Base-by-base conservation (phyloP, 1,284 basidiomycete genomes). In the Clitocybe nebularis region DNA sequence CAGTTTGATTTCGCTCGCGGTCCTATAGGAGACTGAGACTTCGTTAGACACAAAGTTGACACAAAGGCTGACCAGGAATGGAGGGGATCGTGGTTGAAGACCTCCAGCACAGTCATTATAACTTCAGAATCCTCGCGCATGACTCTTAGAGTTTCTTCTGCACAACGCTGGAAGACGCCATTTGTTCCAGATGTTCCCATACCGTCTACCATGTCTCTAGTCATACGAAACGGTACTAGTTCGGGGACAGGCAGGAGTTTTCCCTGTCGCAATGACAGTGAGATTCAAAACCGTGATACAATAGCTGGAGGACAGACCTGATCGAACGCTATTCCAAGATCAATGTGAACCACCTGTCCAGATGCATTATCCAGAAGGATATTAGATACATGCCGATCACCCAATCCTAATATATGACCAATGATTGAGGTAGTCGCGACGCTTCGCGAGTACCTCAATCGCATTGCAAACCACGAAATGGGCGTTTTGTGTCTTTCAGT, bases 271-370 rank as follows among this genome's bases (percentile, higher is more conserved):
- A 41, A 33, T 3, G 19, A 24, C 44, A 25, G 39, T 42, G 20
- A 24, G 21, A 36, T 25, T 5, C 9, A n/a, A n/a, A n/a, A n/a
- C n/a, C n/a, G n/a, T 10, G n/a, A 2, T 13, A 32, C 41, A 1
- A 30, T 25, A 7, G 23, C 21, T 13, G 3, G 11, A 26, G 11
- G 6, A 54, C 75, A 55, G 46, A 89, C 91, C 70, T 93, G 91
- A 52, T 97, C 96, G 62, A 99, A 99, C 0, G 93, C 93, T 43
- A 98, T 91, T 1, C 95, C 95, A 22, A 99, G 76, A 64, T 99
- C 95, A 41, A 99, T 99, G 60, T 97, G 90, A 3, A 94, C 79
- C 23, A 95, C 74, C 61, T 98, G 93, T 16, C 95, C 95, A 8
- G 79, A 84, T 24, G 64, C 64, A 45, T 80, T 80, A 61, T 98